Conservation (phyloP, 2,329 filamentous ascomycete genomes). For the Sporothrix protearum region DNA sequence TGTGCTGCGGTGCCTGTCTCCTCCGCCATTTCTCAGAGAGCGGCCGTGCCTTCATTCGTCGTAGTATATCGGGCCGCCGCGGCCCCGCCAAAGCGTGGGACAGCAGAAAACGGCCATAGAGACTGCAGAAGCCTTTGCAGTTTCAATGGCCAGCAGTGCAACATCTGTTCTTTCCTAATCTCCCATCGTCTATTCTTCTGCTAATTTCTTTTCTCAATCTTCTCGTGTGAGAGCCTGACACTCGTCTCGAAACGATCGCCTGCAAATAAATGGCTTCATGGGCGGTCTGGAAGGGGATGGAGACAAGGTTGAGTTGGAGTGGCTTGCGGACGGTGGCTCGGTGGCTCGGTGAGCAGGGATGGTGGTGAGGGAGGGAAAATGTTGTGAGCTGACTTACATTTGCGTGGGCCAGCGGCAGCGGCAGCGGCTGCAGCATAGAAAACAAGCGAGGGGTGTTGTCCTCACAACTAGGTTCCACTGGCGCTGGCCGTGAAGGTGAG, state of each 20-base stretch:
- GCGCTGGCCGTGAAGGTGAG: too few species aligned
- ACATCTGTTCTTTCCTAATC: not conserved
- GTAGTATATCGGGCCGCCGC: not conserved
- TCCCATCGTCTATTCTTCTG: not conserved
- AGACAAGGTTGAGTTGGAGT: too few species aligned
- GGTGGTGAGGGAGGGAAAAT: too few species aligned
- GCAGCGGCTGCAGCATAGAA: too few species aligned
- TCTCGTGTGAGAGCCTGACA: not conserved
- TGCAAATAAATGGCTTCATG: constrained; percentile 23
- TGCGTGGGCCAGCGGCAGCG: too few species aligned
- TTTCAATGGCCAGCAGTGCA: not conserved
- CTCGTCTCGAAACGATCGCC: constrained; percentile 20
- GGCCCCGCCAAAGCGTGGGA: not conserved
- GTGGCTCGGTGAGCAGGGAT: too few species aligned
- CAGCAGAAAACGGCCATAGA: not conserved
- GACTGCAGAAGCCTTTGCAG: not conserved
- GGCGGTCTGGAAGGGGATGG: not conserved
- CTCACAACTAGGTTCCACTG: too few species aligned
- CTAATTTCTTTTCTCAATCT: not conserved
- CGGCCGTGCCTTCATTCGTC: not conserved
- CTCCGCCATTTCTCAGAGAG: not conserved
- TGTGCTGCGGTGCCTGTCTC: not conserved
- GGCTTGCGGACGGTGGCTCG: too few species aligned
- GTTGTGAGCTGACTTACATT: too few species aligned
- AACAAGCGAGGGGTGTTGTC: too few species aligned